Evolutionary conservation across 495 filamentous ascomycete species (phyloP), one percentile per base, ranked within the genome.

Genomic region (Beverwykella pulmonaria): DNA sequence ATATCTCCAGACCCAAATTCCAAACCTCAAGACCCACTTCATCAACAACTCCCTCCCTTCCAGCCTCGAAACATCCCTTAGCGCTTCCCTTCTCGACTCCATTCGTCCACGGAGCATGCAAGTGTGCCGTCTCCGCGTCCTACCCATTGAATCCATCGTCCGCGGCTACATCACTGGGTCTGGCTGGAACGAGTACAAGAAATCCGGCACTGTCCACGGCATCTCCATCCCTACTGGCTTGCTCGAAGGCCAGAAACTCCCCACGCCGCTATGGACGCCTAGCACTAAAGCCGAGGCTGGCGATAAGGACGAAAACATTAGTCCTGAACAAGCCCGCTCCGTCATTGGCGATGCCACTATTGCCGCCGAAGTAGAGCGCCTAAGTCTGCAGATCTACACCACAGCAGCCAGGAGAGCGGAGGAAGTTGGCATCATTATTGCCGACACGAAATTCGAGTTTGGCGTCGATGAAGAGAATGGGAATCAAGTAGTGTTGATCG

Each of bases 151-250:
- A 78, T 91, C 89, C 19, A 91, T 92, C 61, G 92, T 97, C 1
- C 88, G 93, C 29, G 93, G 94, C 59, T 97, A 97, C 77, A 88
- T 98, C 76, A 96, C 93, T 6, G 94, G 94, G 14, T 90, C 88
- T 59, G 92, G 92, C 3, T 98, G 94, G 94, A 82, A 80, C 30
- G 92, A 96, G 76, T 91, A 91, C 74, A 77, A 86, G 71, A 82
- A 83, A 56, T 79, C 79, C 30, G 90, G 90, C 46, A 96, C 93
- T 0, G 88, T 98, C 23, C 89, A 96, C 74, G 90, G 90, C 5
- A 88, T 92, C 48, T 76, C 81, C 22, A 79, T 94, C 47, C 80
- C 86, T 5, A 78, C 81, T 10, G 91, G 90, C 0, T 76, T 97
- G 62, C 73, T 81, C 69, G 89, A 92, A 77, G 91, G 89, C 70